phyloP scores from a whole-genome alignment of 768 basidiomycete species.

The Phlegmacium glaucopus region DNA sequence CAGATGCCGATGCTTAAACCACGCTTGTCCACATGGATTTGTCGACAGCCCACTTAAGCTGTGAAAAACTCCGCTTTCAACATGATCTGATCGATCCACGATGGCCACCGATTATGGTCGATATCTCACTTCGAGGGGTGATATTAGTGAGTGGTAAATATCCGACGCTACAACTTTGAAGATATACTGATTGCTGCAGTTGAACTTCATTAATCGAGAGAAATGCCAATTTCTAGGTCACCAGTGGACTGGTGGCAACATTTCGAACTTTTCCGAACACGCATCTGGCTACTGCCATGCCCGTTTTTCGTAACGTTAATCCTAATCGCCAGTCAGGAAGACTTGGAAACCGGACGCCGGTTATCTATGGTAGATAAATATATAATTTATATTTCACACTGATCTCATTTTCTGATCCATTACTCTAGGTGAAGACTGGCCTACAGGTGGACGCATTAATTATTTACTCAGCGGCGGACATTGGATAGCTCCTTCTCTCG shows the following conservation, averaged over 20 bases:
- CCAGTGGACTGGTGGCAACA: not conserved
- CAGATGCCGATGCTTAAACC: no score
- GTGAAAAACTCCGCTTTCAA: constrained; percentile 2
- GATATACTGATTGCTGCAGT: constrained; percentile 1
- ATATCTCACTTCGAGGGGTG: constrained; percentile 26
- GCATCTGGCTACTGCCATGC: constrained; percentile 16
- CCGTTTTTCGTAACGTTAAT: constrained; percentile 24
- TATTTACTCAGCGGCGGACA: not conserved
- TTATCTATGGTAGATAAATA: constrained; percentile 15
- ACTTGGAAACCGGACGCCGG: constrained; percentile 15
- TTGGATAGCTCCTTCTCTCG: not conserved
- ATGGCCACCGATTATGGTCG: not conserved
- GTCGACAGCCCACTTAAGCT: no score
- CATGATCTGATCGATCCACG: constrained; percentile 3
- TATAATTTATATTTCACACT: not conserved
- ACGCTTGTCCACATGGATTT: no score
- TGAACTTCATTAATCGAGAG: constrained; percentile 2
- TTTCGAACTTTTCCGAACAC: not conserved
- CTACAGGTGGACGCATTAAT: constrained; percentile 2
- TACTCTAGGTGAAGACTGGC: constrained; percentile 20
- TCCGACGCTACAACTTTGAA: constrained; percentile 22
- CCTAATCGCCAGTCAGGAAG: constrained; percentile 21
- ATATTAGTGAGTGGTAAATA: constrained; percentile 23
- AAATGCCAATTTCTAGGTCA: not conserved
- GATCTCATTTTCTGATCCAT: not conserved